phyloP scores from a whole-genome alignment of 2,329 filamentous ascomycete genomes.

The Xylaria sp. region DNA sequence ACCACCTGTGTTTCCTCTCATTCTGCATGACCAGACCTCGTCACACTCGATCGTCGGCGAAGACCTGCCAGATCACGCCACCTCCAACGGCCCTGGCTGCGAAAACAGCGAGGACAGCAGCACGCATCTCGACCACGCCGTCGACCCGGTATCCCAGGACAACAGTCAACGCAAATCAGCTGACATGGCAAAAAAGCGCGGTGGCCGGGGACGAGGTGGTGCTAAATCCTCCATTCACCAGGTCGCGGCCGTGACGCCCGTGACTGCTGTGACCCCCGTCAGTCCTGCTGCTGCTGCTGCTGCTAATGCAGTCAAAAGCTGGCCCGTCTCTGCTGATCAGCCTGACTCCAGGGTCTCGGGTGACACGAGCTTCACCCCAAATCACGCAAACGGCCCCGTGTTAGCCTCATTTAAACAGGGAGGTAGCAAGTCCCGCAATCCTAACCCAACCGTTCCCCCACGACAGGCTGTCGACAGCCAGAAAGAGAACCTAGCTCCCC shows the following conservation, averaged over 20 bases:
- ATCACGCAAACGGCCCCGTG: constrained; percentile 39
- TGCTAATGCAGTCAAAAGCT: constrained; percentile 30
- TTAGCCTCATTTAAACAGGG: constrained; percentile 36
- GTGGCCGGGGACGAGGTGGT: constrained; percentile 46
- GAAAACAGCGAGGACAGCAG: constrained; percentile 8
- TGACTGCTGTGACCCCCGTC: constrained; percentile 29
- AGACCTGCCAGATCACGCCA: constrained; percentile 16
- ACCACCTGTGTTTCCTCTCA: constrained; percentile 13
- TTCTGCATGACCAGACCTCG: constrained; percentile 26
- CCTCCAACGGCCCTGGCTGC: constrained; percentile 2
- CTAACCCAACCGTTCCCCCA: constrained; percentile 30
- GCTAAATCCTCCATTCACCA: constrained; percentile 36
- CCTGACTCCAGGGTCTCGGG: constrained; percentile 39
- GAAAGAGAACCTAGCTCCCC: constrained; percentile 40
- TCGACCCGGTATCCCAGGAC: constrained; percentile 31
- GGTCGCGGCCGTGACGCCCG: constrained; percentile 18
- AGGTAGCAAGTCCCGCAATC: constrained; percentile 29
- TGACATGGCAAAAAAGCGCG: constrained; percentile 47
- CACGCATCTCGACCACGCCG: constrained; percentile 36
- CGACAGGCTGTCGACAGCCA: constrained; percentile 22
- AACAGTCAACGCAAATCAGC: constrained; percentile 33
- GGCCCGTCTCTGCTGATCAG: constrained; percentile 35
- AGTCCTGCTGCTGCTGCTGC: constrained; percentile 15
- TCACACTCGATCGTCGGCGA: constrained; percentile 21
- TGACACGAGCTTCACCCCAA: constrained; percentile 43